Conservation (phyloP, 2,329 filamentous ascomycete genomes). For the Fusarium nisikadoi region DNA sequence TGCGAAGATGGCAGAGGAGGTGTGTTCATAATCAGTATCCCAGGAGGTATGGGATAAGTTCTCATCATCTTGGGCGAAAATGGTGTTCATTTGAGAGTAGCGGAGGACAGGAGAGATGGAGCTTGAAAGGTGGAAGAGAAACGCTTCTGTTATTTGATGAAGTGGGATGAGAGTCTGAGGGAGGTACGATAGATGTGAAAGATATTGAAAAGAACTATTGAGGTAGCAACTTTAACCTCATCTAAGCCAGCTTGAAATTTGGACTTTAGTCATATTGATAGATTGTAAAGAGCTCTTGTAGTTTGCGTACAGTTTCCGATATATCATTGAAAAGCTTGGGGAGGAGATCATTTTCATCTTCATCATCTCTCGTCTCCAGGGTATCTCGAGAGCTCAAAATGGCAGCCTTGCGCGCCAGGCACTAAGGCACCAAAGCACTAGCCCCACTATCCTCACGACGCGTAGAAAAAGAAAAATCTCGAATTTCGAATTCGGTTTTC, state of each 20-base stretch:
- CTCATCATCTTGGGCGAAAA: not conserved
- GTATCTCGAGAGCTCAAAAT: not conserved
- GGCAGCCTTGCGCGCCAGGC: slow-evolving; percentile 33
- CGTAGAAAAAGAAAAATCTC: slow-evolving; percentile 32
- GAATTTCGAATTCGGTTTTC: slow-evolving; percentile 20
- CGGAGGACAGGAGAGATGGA: not conserved
- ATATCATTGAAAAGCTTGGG: too few species aligned
- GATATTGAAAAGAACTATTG: not conserved
- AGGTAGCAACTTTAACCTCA: not conserved
- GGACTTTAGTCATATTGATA: not conserved
- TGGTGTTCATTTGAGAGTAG: not conserved
- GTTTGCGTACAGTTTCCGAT: not conserved
- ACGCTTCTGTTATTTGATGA: not conserved
- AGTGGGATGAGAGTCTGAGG: not conserved
- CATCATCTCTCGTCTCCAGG: not conserved
- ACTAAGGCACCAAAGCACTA: slow-evolving; percentile 8
- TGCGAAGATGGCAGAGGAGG: not conserved
- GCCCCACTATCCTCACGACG: slow-evolving; percentile 36
- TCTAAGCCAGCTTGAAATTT: not conserved
- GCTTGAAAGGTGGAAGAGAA: not conserved
- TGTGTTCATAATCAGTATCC: not conserved
- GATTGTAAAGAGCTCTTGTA: not conserved
- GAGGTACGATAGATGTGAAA: not conserved
- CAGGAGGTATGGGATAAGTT: not conserved
- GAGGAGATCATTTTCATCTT: too few species aligned